Evolutionary conservation across 306 rosid species (phyloP), one percentile per base, ranked within the genome.

Genomic region (Inga leiocalycina): DNA sequence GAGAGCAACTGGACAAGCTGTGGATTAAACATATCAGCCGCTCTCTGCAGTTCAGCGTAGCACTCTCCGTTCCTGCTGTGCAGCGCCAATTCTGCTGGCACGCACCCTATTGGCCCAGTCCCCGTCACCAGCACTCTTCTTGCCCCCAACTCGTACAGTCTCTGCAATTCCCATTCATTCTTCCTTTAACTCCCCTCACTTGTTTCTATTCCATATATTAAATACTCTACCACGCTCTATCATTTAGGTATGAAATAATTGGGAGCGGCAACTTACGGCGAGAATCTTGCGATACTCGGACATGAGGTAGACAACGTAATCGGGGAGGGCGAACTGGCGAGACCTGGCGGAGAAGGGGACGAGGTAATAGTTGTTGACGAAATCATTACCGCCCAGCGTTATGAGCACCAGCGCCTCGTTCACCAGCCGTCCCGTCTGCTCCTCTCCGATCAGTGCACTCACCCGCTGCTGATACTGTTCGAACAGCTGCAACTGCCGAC

Each of bases 301-400:
- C 32, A 94, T 91, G 81, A 94, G 77, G 75, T 81, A 91, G 22
- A 82, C 91, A 48, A 94, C 96, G 30, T 90, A 94, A 80, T 92
- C 90, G 0, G 97, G 97, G 35, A 94, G 93, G 27, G 91, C 41
- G 78, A 76, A 94, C 27, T 94, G 96, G 71, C 97, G 97, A 41
- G 98, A 94, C 82, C 98, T 91, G 9, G 97, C 93, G 22, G 98
- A 94, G 83, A 80, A 92, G 4, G 98, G 97, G 19, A 94, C 72
- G 62, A 94, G 75, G 84, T 78, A 94, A 85, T 94, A 92, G 82
- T 94, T 94, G 93, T 92, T 94, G 3, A 92, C 98, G 84, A 94
- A 94, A 80, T 94, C 98, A 73, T 94, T 94, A 22, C 98, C 97
- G 4, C 98, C 98, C 13, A 94, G 87, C 0, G 98, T 90, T 16